These are phyloP conservation scores for Gymnopilus dilepis DNA, from an alignment of 768 basidiomycete genomes.

Conservation along the genomic window DNA sequence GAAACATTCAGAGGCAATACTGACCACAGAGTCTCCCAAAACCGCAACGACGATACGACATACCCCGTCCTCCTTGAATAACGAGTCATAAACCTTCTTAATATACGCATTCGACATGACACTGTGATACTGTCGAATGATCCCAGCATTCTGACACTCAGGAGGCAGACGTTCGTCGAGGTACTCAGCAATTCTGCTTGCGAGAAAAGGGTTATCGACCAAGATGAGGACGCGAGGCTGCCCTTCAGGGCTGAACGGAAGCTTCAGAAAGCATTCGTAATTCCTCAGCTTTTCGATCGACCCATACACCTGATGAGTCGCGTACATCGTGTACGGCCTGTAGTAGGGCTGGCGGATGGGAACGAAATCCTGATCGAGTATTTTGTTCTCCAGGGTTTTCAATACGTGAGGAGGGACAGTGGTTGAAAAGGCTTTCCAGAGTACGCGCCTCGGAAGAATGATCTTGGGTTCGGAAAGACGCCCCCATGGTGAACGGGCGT, in stretches of 20 bases:
- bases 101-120: constrained; percentile 18
- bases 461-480: constrained; percentile 19
- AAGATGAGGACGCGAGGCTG: constrained; percentile 15
- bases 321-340: constrained; percentile 9
- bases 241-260: background rate
- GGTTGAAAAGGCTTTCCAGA: constrained; percentile 24
- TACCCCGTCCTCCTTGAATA: background rate
- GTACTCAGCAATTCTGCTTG: background rate
- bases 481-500: constrained; percentile 33
- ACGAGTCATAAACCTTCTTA: background rate
- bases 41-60: constrained; percentile 14
- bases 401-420: constrained; percentile 31
- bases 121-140: constrained; percentile 15
- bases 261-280: constrained; percentile 13
- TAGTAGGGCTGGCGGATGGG: constrained; percentile 5
- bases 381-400: constrained; percentile 10
- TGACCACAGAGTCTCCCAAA: constrained; percentile 18
- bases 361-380: background rate
- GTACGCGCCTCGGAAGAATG: constrained; percentile 9
- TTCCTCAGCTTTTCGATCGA: constrained; percentile 8
- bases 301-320: constrained; percentile 5
- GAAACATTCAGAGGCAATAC: background rate
- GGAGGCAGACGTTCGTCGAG: constrained; percentile 2
- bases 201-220: constrained; percentile 2
- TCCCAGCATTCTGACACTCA: background rate